phyloP scores from a whole-genome alignment of 2,329 filamentous ascomycete species.

The Myriosclerotinia scirpicola region DNA sequence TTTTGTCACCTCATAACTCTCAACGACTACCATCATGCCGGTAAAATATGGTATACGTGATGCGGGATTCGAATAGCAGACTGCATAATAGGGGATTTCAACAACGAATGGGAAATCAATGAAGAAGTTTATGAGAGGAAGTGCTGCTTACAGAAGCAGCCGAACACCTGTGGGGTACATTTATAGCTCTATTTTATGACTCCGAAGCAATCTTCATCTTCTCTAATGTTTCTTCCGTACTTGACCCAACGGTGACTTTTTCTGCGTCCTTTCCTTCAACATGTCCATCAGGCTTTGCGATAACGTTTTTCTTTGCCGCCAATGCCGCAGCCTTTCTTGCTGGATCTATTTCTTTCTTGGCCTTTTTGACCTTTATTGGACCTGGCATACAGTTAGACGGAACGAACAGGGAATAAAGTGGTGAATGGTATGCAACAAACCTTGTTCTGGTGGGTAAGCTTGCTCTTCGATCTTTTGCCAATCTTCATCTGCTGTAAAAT shows the following conservation, averaged over 20 bases:
- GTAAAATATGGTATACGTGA: not conserved
- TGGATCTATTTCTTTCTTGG: slow-evolving; percentile 59
- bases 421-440: slow-evolving; percentile 44
- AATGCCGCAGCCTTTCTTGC: slow-evolving; percentile 38
- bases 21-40: not conserved
- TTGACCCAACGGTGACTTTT: slow-evolving; percentile 33
- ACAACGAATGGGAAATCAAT: not conserved
- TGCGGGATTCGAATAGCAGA: not conserved
- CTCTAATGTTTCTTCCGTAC: slow-evolving; percentile 33
- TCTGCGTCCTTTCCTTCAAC: slow-evolving; percentile 34
- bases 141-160: slow-evolving; percentile 13
- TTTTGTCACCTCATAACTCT: not conserved
- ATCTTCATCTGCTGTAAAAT: slow-evolving; percentile 68
- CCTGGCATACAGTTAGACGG: slow-evolving; percentile 1
- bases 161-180: slow-evolving; percentile 26
- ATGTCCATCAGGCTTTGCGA: slow-evolving; percentile 37
- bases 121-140: not conserved
- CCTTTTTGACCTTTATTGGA: slow-evolving; percentile 66
- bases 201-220: slow-evolving; percentile 33
- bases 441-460: slow-evolving; percentile 78
- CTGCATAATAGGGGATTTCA: not conserved
- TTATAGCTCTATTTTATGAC: slow-evolving; percentile 30
- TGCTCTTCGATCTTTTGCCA: slow-evolving; percentile 77
- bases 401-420: not conserved
- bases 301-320: slow-evolving; percentile 33